These are phyloP conservation scores for Tetrapyrgos nigripes DNA, from an alignment of 1,284 basidiomycete genomes.

Conservation along the genomic window DNA sequence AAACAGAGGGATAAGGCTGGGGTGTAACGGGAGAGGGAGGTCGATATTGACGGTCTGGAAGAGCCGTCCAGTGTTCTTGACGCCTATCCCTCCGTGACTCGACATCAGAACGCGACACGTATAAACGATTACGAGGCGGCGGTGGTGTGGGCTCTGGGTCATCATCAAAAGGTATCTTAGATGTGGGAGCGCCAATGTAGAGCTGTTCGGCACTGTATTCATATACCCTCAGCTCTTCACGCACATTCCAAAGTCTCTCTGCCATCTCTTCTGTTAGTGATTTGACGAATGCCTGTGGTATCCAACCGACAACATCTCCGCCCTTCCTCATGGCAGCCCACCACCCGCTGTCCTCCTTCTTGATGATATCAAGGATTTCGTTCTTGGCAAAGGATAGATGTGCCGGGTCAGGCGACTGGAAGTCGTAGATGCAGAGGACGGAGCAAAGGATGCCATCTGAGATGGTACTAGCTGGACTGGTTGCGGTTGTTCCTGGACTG, in stretches of 20 bases:
- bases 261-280: slow-evolving; percentile 52
- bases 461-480: slow-evolving; percentile 34
- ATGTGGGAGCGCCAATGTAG: slow-evolving; percentile 45
- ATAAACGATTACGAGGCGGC: not conserved
- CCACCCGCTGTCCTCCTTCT: slow-evolving; percentile 76
- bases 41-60: slow-evolving; percentile 26
- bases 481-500: slow-evolving; percentile 32
- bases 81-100: not conserved
- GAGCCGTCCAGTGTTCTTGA: not conserved
- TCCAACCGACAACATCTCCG: slow-evolving; percentile 68
- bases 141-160: not conserved
- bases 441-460: slow-evolving; percentile 46
- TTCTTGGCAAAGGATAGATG: slow-evolving; percentile 68
- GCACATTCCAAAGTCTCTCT: slow-evolving; percentile 46
- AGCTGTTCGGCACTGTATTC: slow-evolving; percentile 55
- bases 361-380: slow-evolving; percentile 71
- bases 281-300: slow-evolving; percentile 65
- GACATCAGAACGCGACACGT: not conserved
- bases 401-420: slow-evolving; percentile 61
- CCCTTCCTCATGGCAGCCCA: slow-evolving; percentile 75
- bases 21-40: slow-evolving; percentile 51
- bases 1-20: slow-evolving; percentile 32
- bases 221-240: slow-evolving; percentile 47
- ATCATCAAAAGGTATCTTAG: slow-evolving; percentile 26
- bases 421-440: slow-evolving; percentile 73